Base-by-base conservation (phyloP, 2,329 filamentous ascomycete genomes). In the Microcyclospora pomicola region DNA sequence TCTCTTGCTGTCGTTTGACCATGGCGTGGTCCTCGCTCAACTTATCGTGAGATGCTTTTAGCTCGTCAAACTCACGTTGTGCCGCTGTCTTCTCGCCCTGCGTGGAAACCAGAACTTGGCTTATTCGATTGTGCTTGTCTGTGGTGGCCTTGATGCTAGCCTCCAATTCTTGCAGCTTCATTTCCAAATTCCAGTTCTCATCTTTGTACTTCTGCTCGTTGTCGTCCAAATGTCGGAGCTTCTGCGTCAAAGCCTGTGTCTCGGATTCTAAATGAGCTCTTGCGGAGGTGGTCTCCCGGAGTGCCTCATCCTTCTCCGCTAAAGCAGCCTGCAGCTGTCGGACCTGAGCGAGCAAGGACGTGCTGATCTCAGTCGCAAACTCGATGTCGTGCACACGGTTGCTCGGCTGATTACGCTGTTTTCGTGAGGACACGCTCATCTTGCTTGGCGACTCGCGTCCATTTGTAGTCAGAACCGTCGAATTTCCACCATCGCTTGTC, bases 341-440 rank as follows among this genome's bases (percentile, higher is more conserved):
- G 36, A 98, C 82, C 63, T 96, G 91, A n/a, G 82, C 78, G 36
- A 98, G 79, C 36, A 98, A 69, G 2, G 86, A 94, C 5, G 85
- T 94, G 55, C 86, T 95, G 52, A 98, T 95, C 56, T 98, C 88
- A 36, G 91, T 87, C n/a, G 88, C 91, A 55, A 98, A 93, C 51
- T 95, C 86, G 55, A 98, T 93, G 54, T 98, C 91, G 57, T 96
- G 86, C 10, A 93, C 80, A 36, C 87, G 78, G 55, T 79, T 91
- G 9, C 81, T 75, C 2, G 84, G 82, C 56, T 95, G 88, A 50
- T 96, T 96, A 39, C 91, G 75, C 56, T 91, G 74, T 58, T 87
- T 91, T 49, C 88, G 76, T 4, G 53, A 56, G 1, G 86, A 86
- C 7, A 91, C 82, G 51, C 72, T 82, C 45, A 93, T 70, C 63